phyloP scores from a whole-genome alignment of 2,329 filamentous ascomycete species.

The Gremmenia infestans region DNA sequence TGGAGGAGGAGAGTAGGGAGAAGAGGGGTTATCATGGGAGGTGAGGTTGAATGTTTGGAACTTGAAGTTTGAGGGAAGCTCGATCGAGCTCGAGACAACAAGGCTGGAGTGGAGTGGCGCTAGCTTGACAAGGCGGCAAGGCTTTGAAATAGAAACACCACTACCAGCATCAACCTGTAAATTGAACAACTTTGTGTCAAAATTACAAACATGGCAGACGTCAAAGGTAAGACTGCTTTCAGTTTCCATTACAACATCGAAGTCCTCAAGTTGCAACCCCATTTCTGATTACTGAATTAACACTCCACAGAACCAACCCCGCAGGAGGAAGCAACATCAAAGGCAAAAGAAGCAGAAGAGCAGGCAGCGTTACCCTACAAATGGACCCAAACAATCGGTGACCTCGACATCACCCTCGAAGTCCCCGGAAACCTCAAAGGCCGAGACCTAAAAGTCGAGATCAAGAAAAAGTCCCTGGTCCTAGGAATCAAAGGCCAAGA shows the following conservation, averaged over 20 bases:
- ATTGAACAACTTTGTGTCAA: too few species aligned
- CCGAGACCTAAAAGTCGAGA: constrained; percentile 73
- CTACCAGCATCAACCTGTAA: too few species aligned
- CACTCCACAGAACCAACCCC: constrained; percentile 26
- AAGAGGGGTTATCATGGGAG: constrained; percentile 1
- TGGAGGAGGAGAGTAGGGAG: constrained; percentile 1
- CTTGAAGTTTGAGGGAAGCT: constrained; percentile 11
- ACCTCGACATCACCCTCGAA: constrained; percentile 73
- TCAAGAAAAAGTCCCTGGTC: constrained; percentile 73
- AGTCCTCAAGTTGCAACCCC: not conserved
- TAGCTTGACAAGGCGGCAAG: constrained; percentile 13
- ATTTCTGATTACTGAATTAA: not conserved
- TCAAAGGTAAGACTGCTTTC: constrained; percentile 14
- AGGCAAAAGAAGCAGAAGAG: constrained; percentile 74
- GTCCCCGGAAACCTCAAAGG: constrained; percentile 82
- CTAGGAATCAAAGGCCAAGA: constrained; percentile 86
- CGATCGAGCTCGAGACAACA: not conserved
- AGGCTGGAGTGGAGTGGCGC: constrained; percentile 1
- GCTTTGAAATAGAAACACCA: constrained; percentile 15
- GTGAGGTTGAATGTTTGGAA: constrained; percentile 1
- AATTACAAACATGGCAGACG: constrained; percentile 21
- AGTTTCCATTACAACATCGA: not conserved
- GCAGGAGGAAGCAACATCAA: constrained; percentile 54
- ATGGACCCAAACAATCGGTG: constrained; percentile 89
- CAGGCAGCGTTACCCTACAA: constrained; percentile 92